Evolutionary conservation across 163 green algal species (phyloP).

Genomic region (Chloromonas sp.): DNA sequence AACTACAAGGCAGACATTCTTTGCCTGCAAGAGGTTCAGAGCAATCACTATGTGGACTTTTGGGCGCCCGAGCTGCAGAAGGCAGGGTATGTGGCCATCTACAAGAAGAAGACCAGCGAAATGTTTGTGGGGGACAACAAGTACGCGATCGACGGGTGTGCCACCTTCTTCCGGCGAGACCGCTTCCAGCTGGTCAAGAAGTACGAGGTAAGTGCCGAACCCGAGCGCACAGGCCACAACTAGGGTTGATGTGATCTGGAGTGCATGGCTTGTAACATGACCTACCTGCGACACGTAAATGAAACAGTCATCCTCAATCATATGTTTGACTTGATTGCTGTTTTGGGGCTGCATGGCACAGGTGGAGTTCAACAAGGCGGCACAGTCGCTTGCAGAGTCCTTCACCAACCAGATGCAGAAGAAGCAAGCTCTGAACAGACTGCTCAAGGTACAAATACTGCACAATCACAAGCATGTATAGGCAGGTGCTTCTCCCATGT

Average conservation of each 20-base stretch:
- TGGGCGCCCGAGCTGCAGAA: conserved; percentile 80
- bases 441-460: conserved; percentile 78
- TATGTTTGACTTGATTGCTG: no score
- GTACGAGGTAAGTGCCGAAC: conserved; percentile 74
- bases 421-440: conserved; percentile 74
- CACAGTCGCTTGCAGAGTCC: conserved; percentile 79
- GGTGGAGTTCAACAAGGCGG: conserved; percentile 99
- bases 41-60: conserved; percentile 88
- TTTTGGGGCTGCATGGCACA: conserved; percentile 14
- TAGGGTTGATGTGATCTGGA: no score
- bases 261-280: no score
- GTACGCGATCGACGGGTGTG: conserved; percentile 94
- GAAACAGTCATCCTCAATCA: no score
- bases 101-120: conserved; percentile 96
- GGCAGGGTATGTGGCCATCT: conserved; percentile 82
- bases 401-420: conserved; percentile 70
- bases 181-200: conserved; percentile 96
- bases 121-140: conserved; percentile 78
- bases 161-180: conserved; percentile 89
- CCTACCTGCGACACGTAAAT: no score
- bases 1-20: conserved; percentile 87
- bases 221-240: neutral
- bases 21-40: conserved; percentile 95
- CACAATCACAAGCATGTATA: neutral
- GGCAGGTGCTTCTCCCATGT: no score